Evolutionary conservation across 2,329 filamentous ascomycete species (phyloP).

Genomic region (Diaporthe ilicicola): DNA sequence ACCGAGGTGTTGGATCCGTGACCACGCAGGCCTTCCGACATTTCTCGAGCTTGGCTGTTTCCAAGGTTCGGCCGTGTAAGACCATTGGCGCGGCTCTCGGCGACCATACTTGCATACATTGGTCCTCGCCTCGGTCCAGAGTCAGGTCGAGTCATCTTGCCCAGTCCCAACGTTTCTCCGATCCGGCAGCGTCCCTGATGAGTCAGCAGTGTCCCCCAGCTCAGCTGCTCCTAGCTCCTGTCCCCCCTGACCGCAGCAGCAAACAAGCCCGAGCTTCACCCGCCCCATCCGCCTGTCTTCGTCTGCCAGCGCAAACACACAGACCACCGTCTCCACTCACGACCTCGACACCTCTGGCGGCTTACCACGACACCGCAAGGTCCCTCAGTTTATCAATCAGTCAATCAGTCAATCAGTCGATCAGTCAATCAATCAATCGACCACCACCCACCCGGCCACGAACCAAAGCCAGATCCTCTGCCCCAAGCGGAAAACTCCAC

Average conservation of each 20-base stretch:
- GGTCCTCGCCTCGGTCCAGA: not conserved
- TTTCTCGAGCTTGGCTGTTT: constrained; percentile 10
- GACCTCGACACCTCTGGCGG: constrained; percentile 12
- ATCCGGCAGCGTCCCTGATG: constrained; percentile 4
- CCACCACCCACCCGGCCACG: not conserved
- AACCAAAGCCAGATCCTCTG: not conserved
- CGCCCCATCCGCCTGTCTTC: constrained; percentile 21
- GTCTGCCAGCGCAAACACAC: constrained; percentile 16
- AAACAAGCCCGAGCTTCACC: constrained; percentile 27
- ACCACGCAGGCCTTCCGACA: constrained; percentile 1
- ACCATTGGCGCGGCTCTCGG: constrained; percentile 7
- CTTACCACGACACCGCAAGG: not conserved
- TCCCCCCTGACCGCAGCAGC: constrained; percentile 2
- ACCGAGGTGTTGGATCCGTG: not conserved
- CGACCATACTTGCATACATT: not conserved
- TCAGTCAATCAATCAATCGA: not conserved
- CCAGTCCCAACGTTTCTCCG: constrained; percentile 29
- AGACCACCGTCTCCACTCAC: constrained; percentile 31
- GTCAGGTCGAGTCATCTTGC: not conserved
- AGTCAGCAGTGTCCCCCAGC: not conserved
- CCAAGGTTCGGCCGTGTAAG: constrained; percentile 18
- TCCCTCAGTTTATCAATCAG: not conserved
- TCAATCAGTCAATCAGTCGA: not conserved
- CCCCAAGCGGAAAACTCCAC: not conserved
- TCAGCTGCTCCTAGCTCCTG: constrained; percentile 4